Base-by-base conservation (phyloP, 2,329 filamentous ascomycete species). In the Elsinoe fawcettii region DNA sequence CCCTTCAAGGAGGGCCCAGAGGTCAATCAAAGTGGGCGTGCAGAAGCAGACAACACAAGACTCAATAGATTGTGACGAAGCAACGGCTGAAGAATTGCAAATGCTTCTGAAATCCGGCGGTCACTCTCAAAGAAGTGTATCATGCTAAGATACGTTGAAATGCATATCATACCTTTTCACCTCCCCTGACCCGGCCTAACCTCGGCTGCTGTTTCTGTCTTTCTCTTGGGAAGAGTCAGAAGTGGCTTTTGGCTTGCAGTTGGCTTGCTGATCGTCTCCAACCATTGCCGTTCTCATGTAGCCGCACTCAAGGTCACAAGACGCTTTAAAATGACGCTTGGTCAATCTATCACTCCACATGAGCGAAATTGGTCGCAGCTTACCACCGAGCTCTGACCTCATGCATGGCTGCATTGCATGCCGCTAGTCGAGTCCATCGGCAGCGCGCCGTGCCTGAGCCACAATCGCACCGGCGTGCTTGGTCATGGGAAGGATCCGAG, bases 381-480 rank as follows among this genome's bases (percentile, higher is more conserved):
- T 37, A 30, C 49, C 32, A 53, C 49, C n/a, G 49, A 30, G 34
- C 49, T 39, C 49, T 53, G 49, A 53, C 49, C 49, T 39, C 49
- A 53, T 53, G 30, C 49, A 39, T 37, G 41, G 41, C 41, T 46
- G 41, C 41, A 46, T 46, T 22, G 34, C 49, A 53, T 37, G 34
- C 22, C 49, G 22, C 49, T 53, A 53, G 49, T 51, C 46, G 25
- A 22, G 14, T 34, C 25, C 25, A 32, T 39, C 49, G 49, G 49
- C 32, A 39, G 30, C 16, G 16, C 41, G 30, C 49, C 49, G 49
- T 53, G 49, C 49, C 49, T 53, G 49, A 53, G 32, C 49, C 49
- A 53, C 49, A 34, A 9, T 25, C n/a, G 23, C 14, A 20, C 25
- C 34, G 25, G 18, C 34, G 30, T 22, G 49, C 49, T 53, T 53